Percentiles rank a stretch among this genome's conserved stretches.
Conservation (phyloP, 148 eudicot species). For the Nyssa sinensis region DNA sequence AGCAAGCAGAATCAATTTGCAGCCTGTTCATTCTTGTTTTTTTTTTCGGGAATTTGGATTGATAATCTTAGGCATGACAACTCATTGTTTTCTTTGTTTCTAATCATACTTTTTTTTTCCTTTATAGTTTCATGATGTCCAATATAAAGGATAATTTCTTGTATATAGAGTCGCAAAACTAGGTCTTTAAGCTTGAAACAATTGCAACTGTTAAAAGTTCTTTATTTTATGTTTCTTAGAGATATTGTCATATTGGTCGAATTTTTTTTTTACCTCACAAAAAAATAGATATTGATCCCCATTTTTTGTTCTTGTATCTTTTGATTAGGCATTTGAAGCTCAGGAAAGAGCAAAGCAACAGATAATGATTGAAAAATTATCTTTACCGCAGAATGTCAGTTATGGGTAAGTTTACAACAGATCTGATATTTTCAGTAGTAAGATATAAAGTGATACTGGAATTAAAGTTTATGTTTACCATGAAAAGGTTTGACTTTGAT, state of each 20-base stretch:
- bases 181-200: not conserved
- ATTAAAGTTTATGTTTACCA: not conserved
- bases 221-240: not conserved
- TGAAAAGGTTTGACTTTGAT: not conserved
- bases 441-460: not conserved
- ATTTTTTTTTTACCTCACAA: too few relatives aligned
- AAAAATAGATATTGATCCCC: conserved; percentile 12
- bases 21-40: not conserved
- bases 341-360: conserved; percentile 78
- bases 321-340: conserved; percentile 71
- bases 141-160: not conserved
- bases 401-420: conserved; percentile 52
- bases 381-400: conserved; percentile 66
- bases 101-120: not conserved
- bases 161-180: not conserved
- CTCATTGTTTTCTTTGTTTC: not conserved
- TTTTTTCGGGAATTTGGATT: too few relatives aligned
- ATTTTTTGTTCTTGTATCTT: conserved; percentile 9
- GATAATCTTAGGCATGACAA: not conserved
- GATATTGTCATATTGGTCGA: too few relatives aligned
- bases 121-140: not conserved
- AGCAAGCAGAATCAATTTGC: not conserved
- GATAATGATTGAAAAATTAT: conserved; percentile 54
- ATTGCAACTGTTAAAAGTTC: not conserved
- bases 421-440: not conserved